Evolutionary conservation across 345 rosid species (phyloP), one percentile per base, ranked within the genome.

Genomic region (Alliaria petiolata): DNA sequence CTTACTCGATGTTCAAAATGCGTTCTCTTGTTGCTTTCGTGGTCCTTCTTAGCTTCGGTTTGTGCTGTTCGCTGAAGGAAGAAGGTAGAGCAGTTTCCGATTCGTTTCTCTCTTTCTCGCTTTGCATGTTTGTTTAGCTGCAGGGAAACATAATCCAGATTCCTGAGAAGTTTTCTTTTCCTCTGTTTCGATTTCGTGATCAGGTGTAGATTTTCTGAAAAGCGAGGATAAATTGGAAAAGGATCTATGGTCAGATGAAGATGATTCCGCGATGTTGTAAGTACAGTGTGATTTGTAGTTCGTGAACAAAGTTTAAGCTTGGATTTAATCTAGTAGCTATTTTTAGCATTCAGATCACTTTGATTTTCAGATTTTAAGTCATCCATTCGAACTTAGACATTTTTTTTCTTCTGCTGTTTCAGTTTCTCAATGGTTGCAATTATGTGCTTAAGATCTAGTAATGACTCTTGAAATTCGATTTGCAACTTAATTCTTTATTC

Each of bases 161-260:
- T 17, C n/a, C 53, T 28, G 14, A 53, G 14, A 34, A 45, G 42
- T 16, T n/a, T 31, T 14, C 5, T 30, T 10, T 14, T 49, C 40
- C 22, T 50, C 34, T 39, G 62, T 71, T 69, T 62, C 8, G 39
- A 43, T 69, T 65, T 60, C 33, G 64, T 55, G 30, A 52, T 65
- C 74, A 87, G 92, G 85, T 70, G 64, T 85, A 76, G 83, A 82
- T 64, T 58, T 83, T 46, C 57, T 75, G 79, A 77, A 76, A 60
- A 55, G 80, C 16, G 63, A 78, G 65, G 85, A 81, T 40, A 69
- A 65, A 22, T 71, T 84, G 40, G 80, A 61, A 62, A 76, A 60
- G 4, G 86, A 40, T 65, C 53, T 38, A 0, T 49, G 44, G 51
- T 65, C 78, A 20, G 35, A 61, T 60, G 62, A n/a, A 33, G 73